Evolutionary conservation across 306 rosid genomes (phyloP), one percentile per base, ranked within the genome.

Genomic region (cucumber (Cucumis sativus)): DNA sequence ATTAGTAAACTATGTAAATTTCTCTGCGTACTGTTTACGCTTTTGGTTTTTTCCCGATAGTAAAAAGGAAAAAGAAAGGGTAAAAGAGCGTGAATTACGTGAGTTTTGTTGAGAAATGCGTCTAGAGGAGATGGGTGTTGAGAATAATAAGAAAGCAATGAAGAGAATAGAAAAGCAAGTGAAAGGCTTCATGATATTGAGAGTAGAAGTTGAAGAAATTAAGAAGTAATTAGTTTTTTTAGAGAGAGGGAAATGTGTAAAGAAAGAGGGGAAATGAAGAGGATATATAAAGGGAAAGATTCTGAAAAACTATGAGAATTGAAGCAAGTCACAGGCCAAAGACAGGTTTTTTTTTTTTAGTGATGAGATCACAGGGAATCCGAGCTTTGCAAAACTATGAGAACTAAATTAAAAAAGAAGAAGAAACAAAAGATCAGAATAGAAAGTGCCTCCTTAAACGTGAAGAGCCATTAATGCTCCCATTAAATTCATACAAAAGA

Each of bases 261-360:
- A 61, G 21, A 60, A 81, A 20, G 33, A 63, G 20, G 78, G 60
- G 65, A 23, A 14, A 63, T 55, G 30, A 79, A 68, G n/a, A n/a
- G 79, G 71, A 43, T 30, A 55, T 62, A 75, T 47, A 43, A 66
- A 60, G 77, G 17, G 65, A 28, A 43, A 71, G 55, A 47, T 8
- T 43, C 21, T 43, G 73, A 66, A 37, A 9, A 52, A 73, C 52
- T 66, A 20, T 40, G 52, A 25, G 82, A 76, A 89, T 85, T 92
- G 95, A 88, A 89, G 83, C 87, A 75, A 71, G 76, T 92, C 97
- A 89, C 97, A 92, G 87, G 88, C 84, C 79, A 81, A 58, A 52
- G 82, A 74, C 54, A 40, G 70, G 66, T 75, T 75, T 64, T 43
- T 82, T 75, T 51, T 64, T 73, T 74, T 49, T 59, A 25, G 40